These are phyloP conservation scores for Paspalum notatum DNA, from an alignment of 176 grass and related monocot species.

Conservation along the genomic window DNA sequence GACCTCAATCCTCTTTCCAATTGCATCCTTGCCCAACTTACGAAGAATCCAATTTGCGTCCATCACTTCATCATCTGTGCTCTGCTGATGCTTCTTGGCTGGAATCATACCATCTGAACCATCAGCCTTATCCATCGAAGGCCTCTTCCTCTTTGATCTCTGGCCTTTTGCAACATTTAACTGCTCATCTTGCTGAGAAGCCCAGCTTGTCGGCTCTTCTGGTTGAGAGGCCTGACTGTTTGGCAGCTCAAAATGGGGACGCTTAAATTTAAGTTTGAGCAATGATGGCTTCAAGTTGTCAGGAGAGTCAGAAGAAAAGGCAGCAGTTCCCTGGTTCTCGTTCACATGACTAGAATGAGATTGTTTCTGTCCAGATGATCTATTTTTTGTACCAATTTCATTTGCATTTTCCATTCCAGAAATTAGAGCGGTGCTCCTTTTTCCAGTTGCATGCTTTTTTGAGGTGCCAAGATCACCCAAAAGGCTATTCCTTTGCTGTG, in stretches of 20 bases:
- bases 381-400: conserved; percentile 47
- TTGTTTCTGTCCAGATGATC: conserved; percentile 58
- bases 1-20: conserved; percentile 87
- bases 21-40: conserved; percentile 87
- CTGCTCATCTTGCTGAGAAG: conserved; percentile 63
- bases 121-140: conserved; percentile 65
- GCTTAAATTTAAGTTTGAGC: conserved; percentile 98
- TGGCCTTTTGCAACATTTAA: conserved; percentile 87
- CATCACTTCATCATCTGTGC: conserved; percentile 54
- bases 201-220: conserved; percentile 55
- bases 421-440: conserved; percentile 53
- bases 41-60: conserved; percentile 90
- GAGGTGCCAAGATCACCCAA: conserved; percentile 54
- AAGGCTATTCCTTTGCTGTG: conserved; percentile 54
- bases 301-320: conserved; percentile 51
- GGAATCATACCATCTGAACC: conserved; percentile 40
- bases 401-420: conserved; percentile 53
- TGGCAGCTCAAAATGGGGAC: conserved; percentile 80
- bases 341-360: conserved; percentile 39
- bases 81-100: conserved; percentile 56
- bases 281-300: conserved; percentile 74
- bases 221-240: conserved; percentile 59
- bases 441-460: conserved; percentile 59
- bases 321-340: conserved; percentile 35
- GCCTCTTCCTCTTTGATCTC: conserved; percentile 95